A percentile compares a stretch with the other conserved stretches of the same genome.
These are phyloP conservation scores for Myochromella boudieri DNA, from an alignment of 768 basidiomycete species.

Conservation along the genomic window DNA sequence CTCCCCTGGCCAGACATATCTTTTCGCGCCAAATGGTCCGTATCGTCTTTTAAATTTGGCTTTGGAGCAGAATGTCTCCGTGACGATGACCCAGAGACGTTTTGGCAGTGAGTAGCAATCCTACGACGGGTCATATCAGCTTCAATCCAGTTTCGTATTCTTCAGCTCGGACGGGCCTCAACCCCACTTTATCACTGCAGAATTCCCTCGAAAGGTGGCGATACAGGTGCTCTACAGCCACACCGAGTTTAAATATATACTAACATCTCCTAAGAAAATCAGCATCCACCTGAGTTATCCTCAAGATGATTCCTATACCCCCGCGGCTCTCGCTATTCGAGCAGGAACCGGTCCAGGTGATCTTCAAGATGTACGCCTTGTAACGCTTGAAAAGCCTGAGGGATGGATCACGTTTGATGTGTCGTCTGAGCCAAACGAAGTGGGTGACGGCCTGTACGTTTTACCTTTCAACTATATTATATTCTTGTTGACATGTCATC, in stretches of 20 bases:
- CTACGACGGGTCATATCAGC: neutral
- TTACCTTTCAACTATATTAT: neutral
- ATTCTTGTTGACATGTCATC: neutral
- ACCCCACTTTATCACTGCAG: conserved; percentile 92
- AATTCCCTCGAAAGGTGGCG: conserved; percentile 87
- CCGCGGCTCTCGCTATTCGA: conserved; percentile 84
- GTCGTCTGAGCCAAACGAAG: conserved; percentile 76
- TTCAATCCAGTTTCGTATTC: neutral
- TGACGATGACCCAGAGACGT: conserved; percentile 87
- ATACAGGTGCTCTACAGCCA: conserved; percentile 63
- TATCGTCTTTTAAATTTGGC: conserved; percentile 95
- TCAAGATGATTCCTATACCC: conserved; percentile 96
- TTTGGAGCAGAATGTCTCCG: conserved; percentile 92
- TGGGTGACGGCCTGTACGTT: conserved; percentile 76
- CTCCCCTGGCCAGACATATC: conserved; percentile 85
- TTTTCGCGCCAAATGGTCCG: conserved; percentile 89
- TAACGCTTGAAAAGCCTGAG: conserved; percentile 87
- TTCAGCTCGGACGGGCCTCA: conserved; percentile 90
- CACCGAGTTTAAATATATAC: neutral
- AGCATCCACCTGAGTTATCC: conserved; percentile 79
- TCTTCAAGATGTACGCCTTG: conserved; percentile 85
- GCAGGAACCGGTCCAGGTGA: conserved; percentile 92
- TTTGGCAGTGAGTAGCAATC: conserved; percentile 85
- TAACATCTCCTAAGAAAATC: conserved; percentile 64
- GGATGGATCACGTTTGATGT: conserved; percentile 93